Percentiles rank a stretch among this genome's conserved stretches.
Evolutionary conservation across 169 alveolate species (phyloP).

Genomic region (Plasmodium knowlesi): DNA sequence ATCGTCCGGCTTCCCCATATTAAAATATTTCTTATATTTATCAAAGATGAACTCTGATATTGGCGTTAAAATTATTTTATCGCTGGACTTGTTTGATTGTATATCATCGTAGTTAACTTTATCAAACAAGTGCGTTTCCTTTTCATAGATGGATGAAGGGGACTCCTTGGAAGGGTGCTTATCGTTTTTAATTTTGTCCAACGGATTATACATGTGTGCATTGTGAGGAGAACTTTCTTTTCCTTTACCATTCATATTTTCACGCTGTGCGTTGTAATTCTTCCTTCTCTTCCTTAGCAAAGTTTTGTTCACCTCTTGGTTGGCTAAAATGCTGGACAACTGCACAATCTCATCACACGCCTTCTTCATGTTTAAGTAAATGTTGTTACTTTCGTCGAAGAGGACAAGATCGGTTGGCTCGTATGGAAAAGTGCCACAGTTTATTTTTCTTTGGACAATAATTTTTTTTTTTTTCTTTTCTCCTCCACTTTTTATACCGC

Average conservation of each 20-base stretch:
- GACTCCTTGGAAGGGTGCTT: not conserved
- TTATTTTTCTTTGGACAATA: constrained; percentile 36
- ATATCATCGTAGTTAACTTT: constrained; percentile 73
- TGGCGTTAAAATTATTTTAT: constrained; percentile 72
- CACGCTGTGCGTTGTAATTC: constrained; percentile 4
- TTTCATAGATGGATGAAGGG: not conserved
- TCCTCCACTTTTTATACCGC: not conserved
- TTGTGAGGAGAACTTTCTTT: not conserved
- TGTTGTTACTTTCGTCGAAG: constrained; percentile 30
- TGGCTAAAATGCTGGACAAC: constrained; percentile 50
- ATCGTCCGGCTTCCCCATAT: constrained; percentile 75
- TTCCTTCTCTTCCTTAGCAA: constrained; percentile 48
- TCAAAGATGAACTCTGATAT: constrained; percentile 71
- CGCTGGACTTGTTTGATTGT: constrained; percentile 47
- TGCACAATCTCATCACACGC: constrained; percentile 66
- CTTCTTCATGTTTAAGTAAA: constrained; percentile 57
- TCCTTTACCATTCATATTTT: constrained; percentile 6
- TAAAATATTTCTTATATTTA: constrained; percentile 59
- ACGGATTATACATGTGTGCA: not conserved
- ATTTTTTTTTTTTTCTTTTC: constrained; percentile 20
- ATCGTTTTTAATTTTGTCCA: not conserved
- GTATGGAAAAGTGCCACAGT: not conserved
- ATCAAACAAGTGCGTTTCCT: constrained; percentile 45
- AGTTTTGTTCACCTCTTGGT: constrained; percentile 24
- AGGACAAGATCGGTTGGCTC: constrained; percentile 56